phyloP scores from a whole-genome alignment of 495 filamentous ascomycete genomes.

The Aspergillus nidulans region DNA sequence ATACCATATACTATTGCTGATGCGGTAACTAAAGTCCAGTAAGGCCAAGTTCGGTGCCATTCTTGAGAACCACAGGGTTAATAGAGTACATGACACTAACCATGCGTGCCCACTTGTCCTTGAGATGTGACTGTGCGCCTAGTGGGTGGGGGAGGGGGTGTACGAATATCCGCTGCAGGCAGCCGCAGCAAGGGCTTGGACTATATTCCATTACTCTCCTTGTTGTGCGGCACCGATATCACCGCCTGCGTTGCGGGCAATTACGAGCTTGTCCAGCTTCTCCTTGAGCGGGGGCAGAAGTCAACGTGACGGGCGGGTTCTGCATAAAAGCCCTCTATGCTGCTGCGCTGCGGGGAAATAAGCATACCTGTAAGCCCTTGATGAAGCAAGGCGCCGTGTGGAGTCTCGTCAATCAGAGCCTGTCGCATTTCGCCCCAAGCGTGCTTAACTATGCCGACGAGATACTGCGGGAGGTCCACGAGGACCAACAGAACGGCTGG shows the following conservation, averaged over 20 bases:
- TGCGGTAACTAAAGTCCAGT: too few relatives aligned
- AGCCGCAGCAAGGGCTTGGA: background rate
- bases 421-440: background rate
- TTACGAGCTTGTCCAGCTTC: background rate
- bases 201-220: background rate
- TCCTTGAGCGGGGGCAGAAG: background rate
- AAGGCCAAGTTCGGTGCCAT: too few relatives aligned
- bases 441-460: background rate
- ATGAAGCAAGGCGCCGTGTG: background rate
- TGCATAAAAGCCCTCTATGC: background rate
- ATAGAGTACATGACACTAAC: too few relatives aligned
- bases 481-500: background rate
- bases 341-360: background rate
- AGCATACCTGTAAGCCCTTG: background rate
- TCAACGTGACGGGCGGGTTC: background rate
- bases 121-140: background rate
- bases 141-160: too few relatives aligned
- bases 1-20: too few relatives aligned
- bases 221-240: background rate
- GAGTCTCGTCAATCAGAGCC: background rate
- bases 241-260: background rate
- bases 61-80: too few relatives aligned
- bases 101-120: too few relatives aligned
- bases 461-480: background rate
- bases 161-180: background rate